Conservation (phyloP, 2,329 filamentous ascomycete genomes). For the Pezicula carpinea region DNA sequence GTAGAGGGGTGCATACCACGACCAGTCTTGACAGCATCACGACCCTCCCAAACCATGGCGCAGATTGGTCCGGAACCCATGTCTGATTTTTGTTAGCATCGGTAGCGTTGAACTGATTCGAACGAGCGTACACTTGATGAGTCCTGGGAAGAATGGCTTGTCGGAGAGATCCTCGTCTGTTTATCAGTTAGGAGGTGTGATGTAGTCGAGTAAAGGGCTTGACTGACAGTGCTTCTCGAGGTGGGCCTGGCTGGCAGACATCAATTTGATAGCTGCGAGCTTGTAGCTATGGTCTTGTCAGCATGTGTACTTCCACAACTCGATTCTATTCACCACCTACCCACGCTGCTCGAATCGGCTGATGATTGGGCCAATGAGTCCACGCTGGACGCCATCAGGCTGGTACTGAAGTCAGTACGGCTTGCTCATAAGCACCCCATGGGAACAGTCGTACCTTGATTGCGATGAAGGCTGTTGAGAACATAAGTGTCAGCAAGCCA, state of each 20-base stretch:
- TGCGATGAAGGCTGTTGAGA: slow-evolving; percentile 82
- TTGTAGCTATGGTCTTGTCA: slow-evolving; percentile 66
- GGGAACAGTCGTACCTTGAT: slow-evolving; percentile 57
- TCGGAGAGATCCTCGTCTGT: slow-evolving; percentile 77
- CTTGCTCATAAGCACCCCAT: too few relatives aligned
- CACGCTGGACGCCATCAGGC: slow-evolving; percentile 99
- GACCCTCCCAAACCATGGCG: slow-evolving; percentile 99
- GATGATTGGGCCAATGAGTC: slow-evolving; percentile 97
- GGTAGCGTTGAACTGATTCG: slow-evolving; percentile 6
- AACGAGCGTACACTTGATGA: slow-evolving; percentile 75
- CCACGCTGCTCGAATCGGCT: slow-evolving; percentile 95
- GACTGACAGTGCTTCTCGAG: slow-evolving; percentile 91
- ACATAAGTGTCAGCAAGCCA: slow-evolving; percentile 26
- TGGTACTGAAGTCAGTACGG: too few relatives aligned
- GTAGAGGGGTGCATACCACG: slow-evolving; percentile 56
- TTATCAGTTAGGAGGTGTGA: slow-evolving; percentile 24
- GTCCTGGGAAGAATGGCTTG: slow-evolving; percentile 96
- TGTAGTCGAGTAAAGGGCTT: neutral
- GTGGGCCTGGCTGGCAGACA: slow-evolving; percentile 84
- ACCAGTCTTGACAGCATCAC: slow-evolving; percentile 98
- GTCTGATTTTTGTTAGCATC: slow-evolving; percentile 52
- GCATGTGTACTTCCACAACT: neutral
- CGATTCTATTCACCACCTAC: slow-evolving; percentile 43
- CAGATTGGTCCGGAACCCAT: slow-evolving; percentile 95
- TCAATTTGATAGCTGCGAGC: slow-evolving; percentile 96